Conservation (phyloP, 768 basidiomycete species). For the Suillus variegatus region DNA sequence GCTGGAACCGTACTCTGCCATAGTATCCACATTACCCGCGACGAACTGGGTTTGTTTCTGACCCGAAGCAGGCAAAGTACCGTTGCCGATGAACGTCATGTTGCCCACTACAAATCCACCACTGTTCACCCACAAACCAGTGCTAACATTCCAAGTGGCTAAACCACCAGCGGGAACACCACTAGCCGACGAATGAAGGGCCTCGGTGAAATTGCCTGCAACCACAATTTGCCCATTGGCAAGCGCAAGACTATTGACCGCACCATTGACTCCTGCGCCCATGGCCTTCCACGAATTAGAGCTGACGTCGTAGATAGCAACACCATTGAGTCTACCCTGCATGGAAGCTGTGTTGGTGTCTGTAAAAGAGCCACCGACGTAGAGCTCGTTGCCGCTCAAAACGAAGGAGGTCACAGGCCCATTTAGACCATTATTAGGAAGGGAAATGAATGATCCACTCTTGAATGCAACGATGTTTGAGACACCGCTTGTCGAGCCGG, state of each 20-base stretch:
- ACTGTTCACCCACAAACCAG: constrained; percentile 66
- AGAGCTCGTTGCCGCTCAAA: constrained; percentile 65
- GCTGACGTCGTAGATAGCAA: constrained; percentile 73
- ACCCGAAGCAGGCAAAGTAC: constrained; percentile 47
- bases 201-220: constrained; percentile 73
- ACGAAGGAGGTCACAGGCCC: constrained; percentile 72
- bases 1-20: constrained; percentile 67
- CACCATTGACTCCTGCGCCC: constrained; percentile 74
- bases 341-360: constrained; percentile 61
- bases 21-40: constrained; percentile 63
- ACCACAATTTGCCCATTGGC: constrained; percentile 56
- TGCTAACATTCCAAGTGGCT: constrained; percentile 69
- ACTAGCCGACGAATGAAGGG: constrained; percentile 37
- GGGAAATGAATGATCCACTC: constrained; percentile 50
- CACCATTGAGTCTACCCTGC: constrained; percentile 51
- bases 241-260: constrained; percentile 62
- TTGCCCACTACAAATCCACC: constrained; percentile 75
- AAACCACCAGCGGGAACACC: constrained; percentile 56
- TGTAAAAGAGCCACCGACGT: constrained; percentile 86
- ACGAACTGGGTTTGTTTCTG: constrained; percentile 54
- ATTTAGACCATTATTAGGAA: constrained; percentile 74
- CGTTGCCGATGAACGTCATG: constrained; percentile 70
- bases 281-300: constrained; percentile 68
- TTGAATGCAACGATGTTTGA: constrained; percentile 77
- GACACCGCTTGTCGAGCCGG: constrained; percentile 53